These are phyloP conservation scores for Boletus mariae DNA, from an alignment of 1,284 basidiomycete species.

Conservation along the genomic window DNA sequence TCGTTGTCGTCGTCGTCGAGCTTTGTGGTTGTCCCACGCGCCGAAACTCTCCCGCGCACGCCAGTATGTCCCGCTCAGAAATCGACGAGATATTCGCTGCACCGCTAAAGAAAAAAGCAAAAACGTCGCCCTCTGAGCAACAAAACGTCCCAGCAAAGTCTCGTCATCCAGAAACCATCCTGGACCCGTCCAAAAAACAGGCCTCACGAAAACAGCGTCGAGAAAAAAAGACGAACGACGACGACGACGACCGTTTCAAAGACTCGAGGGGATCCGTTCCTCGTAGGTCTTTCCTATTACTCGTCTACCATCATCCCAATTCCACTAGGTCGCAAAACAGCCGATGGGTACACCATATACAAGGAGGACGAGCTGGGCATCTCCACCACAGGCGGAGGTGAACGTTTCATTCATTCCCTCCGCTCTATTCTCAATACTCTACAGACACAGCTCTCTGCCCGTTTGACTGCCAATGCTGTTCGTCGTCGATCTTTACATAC, in stretches of 20 bases:
- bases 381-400: constrained; percentile 71
- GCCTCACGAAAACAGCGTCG: constrained; percentile 10
- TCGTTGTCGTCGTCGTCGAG: constrained; percentile 8
- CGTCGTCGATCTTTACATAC: constrained; percentile 31
- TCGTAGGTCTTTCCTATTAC: constrained; percentile 47
- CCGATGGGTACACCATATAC: constrained; percentile 81
- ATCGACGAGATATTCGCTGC: constrained; percentile 77
- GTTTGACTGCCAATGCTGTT: constrained; percentile 84
- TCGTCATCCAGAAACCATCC: constrained; percentile 22
- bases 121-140: constrained; percentile 22
- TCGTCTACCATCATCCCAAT: constrained; percentile 7
- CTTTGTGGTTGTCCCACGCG: constrained; percentile 21
- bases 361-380: constrained; percentile 87
- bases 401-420: constrained; percentile 24
- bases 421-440: constrained; percentile 17
- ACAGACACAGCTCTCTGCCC: constrained; percentile 70
- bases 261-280: constrained; percentile 74
- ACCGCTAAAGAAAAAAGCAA: constrained; percentile 40
- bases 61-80: constrained; percentile 52
- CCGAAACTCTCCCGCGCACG: constrained; percentile 8
- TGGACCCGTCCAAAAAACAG: constrained; percentile 24
- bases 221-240: constrained; percentile 28
- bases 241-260: constrained; percentile 59
- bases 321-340: constrained; percentile 69
- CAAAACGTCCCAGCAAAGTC: constrained; percentile 1